Percentiles rank a stretch among this genome's conserved stretches.
These are phyloP conservation scores for Blastobotrys terrestris DNA, from an alignment of 805 yeast species.

Conservation along the genomic window DNA sequence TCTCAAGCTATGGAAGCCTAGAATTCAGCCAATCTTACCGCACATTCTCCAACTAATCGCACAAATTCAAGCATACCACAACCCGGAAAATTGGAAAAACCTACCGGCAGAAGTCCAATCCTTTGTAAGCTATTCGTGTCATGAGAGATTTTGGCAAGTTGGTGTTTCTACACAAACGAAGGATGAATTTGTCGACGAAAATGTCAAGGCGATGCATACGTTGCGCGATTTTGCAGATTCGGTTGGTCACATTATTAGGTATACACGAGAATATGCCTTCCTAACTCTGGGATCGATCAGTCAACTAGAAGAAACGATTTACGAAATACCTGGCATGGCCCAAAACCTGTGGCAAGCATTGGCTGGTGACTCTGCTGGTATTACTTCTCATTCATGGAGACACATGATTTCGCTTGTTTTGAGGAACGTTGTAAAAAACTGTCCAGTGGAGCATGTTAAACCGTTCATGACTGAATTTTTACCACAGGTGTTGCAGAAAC, in stretches of 20 bases:
- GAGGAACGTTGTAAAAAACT: slow-evolving; percentile 78
- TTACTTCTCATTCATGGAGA: slow-evolving; percentile 93
- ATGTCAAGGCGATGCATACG: slow-evolving; percentile 88
- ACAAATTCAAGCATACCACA: slow-evolving; percentile 91
- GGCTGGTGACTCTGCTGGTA: slow-evolving; percentile 78
- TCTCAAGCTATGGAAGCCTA: slow-evolving; percentile 81
- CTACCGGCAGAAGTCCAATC: slow-evolving; percentile 86
- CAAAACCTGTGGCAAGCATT: slow-evolving; percentile 74
- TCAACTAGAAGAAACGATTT: slow-evolving; percentile 81
- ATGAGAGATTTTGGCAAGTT: slow-evolving; percentile 97
- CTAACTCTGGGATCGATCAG: slow-evolving; percentile 84
- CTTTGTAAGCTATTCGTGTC: slow-evolving; percentile 82
- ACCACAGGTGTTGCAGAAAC: slow-evolving; percentile 65
- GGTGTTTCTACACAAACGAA: slow-evolving; percentile 92
- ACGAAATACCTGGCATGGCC: slow-evolving; percentile 79
- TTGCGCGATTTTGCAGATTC: slow-evolving; percentile 95
- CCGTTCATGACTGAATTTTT: slow-evolving; percentile 70
- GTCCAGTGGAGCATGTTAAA: slow-evolving; percentile 66
- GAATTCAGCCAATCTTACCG: slow-evolving; percentile 86
- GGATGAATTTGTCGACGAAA: slow-evolving; percentile 91
- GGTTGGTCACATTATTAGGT: slow-evolving; percentile 91
- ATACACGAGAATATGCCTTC: slow-evolving; percentile 93
- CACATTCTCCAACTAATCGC: slow-evolving; percentile 80
- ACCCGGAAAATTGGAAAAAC: slow-evolving; percentile 85
- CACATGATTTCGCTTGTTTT: slow-evolving; percentile 89